Evolutionary conservation across 805 yeast genomes (phyloP).

Genomic region (Pichia californica): DNA sequence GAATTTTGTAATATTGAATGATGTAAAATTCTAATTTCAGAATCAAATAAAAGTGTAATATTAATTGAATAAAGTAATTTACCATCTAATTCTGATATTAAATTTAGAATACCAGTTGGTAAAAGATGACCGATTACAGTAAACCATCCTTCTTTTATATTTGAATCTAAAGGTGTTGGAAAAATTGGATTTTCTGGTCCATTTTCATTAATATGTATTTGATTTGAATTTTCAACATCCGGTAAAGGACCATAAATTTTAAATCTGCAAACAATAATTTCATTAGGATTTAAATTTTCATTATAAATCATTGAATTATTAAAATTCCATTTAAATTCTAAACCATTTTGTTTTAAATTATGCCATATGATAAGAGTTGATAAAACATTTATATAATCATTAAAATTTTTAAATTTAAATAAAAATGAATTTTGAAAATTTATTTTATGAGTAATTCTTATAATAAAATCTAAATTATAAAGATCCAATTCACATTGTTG

Average conservation of each 20-base stretch:
- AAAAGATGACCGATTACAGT: constrained; percentile 63
- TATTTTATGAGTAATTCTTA: constrained; percentile 35
- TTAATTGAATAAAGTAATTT: constrained; percentile 52
- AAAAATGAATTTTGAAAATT: constrained; percentile 26
- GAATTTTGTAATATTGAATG: constrained; percentile 55
- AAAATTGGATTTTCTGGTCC: constrained; percentile 17
- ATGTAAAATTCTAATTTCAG: constrained; percentile 61
- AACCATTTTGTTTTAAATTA: constrained; percentile 38
- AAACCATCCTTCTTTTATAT: constrained; percentile 56
- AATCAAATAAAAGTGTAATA: constrained; percentile 42
- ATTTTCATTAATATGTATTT: constrained; percentile 22
- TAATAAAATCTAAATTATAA: constrained; percentile 26
- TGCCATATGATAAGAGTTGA: constrained; percentile 45
- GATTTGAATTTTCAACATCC: too few species aligned
- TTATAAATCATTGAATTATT: constrained; percentile 25
- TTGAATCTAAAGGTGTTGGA: constrained; percentile 8
- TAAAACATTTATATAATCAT: constrained; percentile 35
- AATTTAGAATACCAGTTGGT: constrained; percentile 55
- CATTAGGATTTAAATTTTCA: constrained; percentile 20
- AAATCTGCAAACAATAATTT: constrained; percentile 55
- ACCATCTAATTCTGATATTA: constrained; percentile 61
- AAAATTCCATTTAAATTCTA: constrained; percentile 44
- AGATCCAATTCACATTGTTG: constrained; percentile 27
- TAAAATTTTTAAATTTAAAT: constrained; percentile 29
- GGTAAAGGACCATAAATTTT: constrained; percentile 56